Conservation (phyloP, 208 protist species). For the Crithidia brevicula region DNA sequence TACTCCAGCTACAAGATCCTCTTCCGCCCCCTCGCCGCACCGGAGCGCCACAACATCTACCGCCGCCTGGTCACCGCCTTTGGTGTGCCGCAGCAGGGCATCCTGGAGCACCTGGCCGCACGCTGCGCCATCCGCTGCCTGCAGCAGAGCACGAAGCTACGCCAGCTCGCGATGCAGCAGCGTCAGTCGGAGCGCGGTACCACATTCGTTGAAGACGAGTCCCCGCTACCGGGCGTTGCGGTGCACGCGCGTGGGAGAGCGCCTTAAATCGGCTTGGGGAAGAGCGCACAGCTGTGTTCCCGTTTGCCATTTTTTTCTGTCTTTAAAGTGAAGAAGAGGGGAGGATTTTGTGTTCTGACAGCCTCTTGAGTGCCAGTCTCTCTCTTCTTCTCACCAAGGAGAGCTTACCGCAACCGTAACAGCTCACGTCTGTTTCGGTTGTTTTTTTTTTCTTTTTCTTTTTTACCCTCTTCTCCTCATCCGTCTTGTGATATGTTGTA, state of each 20-base stretch:
- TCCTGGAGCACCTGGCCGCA: constrained; percentile 73
- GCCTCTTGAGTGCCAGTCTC: neutral
- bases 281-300: too few species aligned
- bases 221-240: neutral
- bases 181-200: neutral
- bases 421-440: neutral
- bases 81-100: constrained; percentile 66
- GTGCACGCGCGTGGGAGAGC: neutral
- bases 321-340: too few species aligned
- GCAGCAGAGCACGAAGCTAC: constrained; percentile 27
- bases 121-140: constrained; percentile 77
- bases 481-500: neutral
- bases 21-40: constrained; percentile 67
- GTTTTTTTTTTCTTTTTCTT: neutral
- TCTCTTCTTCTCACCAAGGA: neutral
- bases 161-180: neutral
- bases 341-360: neutral
- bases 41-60: constrained; percentile 79
- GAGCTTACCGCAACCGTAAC: neutral
- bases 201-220: neutral
- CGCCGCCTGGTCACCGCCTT: constrained; percentile 63
- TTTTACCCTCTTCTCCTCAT: neutral
- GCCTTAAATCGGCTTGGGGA: neutral
- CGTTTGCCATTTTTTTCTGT: too few species aligned
- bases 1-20: constrained; percentile 77